Conservation (phyloP, 106 monocot species). For the Triglochin maritima region DNA sequence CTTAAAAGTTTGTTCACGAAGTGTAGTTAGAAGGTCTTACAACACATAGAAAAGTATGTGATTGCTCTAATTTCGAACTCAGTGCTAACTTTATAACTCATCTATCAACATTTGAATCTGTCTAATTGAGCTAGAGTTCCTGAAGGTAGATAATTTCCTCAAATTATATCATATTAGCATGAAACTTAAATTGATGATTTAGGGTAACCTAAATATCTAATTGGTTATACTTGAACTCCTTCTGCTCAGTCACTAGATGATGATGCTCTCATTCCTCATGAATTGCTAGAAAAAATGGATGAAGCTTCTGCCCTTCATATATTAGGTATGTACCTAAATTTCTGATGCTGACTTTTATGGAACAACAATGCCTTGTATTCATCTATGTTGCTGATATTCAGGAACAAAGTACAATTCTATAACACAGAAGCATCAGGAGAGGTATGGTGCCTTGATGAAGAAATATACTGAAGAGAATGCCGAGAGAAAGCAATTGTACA, state of each 20-base stretch:
- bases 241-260: not conserved
- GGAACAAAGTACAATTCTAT: constrained; percentile 5
- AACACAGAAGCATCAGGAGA: not conserved
- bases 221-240: not conserved
- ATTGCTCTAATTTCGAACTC: too few species aligned
- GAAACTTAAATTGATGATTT: too few species aligned
- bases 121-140: too few species aligned
- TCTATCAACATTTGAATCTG: too few species aligned
- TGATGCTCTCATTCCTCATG: not conserved
- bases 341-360: not conserved
- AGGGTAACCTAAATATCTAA: too few species aligned
- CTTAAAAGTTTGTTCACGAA: too few species aligned
- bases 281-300: not conserved
- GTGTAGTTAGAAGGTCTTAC: too few species aligned
- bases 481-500: constrained; percentile 71
- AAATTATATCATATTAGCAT: too few species aligned
- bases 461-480: constrained; percentile 43
- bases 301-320: constrained; percentile 1
- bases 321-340: not conserved
- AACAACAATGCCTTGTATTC: not conserved
- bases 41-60: too few species aligned
- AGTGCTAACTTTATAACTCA: too few species aligned
- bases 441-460: constrained; percentile 37
- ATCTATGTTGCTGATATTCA: not conserved
- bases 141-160: too few species aligned